Evolutionary conservation across 495 filamentous ascomycete genomes (phyloP), one percentile per base, ranked within the genome.

Genomic region (Neurospora sp.): DNA sequence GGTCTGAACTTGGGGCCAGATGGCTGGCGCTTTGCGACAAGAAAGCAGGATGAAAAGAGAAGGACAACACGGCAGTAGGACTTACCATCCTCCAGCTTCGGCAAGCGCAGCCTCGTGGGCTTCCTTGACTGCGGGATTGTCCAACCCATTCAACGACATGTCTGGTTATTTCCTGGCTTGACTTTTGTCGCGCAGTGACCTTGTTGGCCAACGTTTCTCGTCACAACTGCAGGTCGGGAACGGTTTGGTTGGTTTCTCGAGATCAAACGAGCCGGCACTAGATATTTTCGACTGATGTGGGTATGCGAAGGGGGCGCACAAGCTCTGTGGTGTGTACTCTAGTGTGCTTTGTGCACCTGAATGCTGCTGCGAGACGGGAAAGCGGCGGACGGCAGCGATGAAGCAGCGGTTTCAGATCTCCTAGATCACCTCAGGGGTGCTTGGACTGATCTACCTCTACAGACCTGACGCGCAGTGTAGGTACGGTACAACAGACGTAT

Each of bases 91-190:
- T 82, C 95, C 96, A 46, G 92, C 90, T 80, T 99, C 96, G 44
- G 86, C 87, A 73, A 91, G 85, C 69, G 94, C 92, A 76, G 86
- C 83, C 76, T 94, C 92, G 84, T 97, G 92, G 76, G 94, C 94
- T 82, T 95, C 94, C 81, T 89, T 87, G 79, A 99, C 86, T 76
- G 88, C 87, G 77, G 88, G 85, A 85, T 89, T 88, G 85, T 98
- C 96, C 85, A 99, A 86, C 76, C 96, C 96, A 91, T 98, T 97
- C 83, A 99, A 87, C 87, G 96, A 98, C 96, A 99, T 99, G 71
- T 77, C 83, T 73, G 75, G 48, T 37, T 75, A 72, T 39, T 38
- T 69, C 46, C 46, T 46, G 54, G 54, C 54, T 66, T 66, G 54
- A 14, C 27, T 27, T 27, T 35, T 35, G 54, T 66, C 27, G 54